phyloP scores from a whole-genome alignment of 306 rosid genomes.

The Coriaria nepalensis region DNA sequence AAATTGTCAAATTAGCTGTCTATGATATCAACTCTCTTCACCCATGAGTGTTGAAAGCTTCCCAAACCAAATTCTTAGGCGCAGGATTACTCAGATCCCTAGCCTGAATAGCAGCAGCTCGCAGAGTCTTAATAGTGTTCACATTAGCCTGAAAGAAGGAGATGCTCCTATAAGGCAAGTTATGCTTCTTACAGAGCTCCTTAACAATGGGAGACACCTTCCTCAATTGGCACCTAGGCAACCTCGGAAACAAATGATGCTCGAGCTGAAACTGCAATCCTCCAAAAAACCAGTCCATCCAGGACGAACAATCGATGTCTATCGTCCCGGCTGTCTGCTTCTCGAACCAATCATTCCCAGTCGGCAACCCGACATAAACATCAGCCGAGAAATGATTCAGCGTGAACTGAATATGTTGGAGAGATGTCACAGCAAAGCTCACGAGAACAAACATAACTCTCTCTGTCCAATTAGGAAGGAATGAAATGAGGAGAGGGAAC shows the following conservation, averaged over 20 bases:
- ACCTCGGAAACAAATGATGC: slow-evolving; percentile 35
- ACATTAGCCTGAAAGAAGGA: slow-evolving; percentile 34
- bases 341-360: slow-evolving; percentile 33
- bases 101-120: slow-evolving; percentile 38
- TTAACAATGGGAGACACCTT: slow-evolving; percentile 24
- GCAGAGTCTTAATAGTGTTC: slow-evolving; percentile 23
- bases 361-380: slow-evolving; percentile 28
- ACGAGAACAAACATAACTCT: slow-evolving; percentile 21
- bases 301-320: slow-evolving; percentile 30
- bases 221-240: slow-evolving; percentile 39
- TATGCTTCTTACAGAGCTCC: slow-evolving; percentile 37
- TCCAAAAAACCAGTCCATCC: slow-evolving; percentile 39
- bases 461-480: slow-evolving; percentile 20
- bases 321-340: slow-evolving; percentile 37
- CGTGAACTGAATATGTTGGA: slow-evolving; percentile 35
- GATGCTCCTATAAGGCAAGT: slow-evolving; percentile 34
- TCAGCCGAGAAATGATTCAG: slow-evolving; percentile 41
- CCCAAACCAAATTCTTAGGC: slow-evolving; percentile 39
- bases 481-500: slow-evolving; percentile 23
- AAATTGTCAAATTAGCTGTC: not conserved
- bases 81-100: slow-evolving; percentile 25
- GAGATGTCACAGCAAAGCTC: slow-evolving; percentile 22
- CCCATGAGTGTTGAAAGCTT: slow-evolving; percentile 40
- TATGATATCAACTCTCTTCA: slow-evolving; percentile 1
- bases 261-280: slow-evolving; percentile 44